These are phyloP conservation scores for Leucogyrophana mollusca DNA, from an alignment of 768 basidiomycete genomes.

Conservation along the genomic window DNA sequence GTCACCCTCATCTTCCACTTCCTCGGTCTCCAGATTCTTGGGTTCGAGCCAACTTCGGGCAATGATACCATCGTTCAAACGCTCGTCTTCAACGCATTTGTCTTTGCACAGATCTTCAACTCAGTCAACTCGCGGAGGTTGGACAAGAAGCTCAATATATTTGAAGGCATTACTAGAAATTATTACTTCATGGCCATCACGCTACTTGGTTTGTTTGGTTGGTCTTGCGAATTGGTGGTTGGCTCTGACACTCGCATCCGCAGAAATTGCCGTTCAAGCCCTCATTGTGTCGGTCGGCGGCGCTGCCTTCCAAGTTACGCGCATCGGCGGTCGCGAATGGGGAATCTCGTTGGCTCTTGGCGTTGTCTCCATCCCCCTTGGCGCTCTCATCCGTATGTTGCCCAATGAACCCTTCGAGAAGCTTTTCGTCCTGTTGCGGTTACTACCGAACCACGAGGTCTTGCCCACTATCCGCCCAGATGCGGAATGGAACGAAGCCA, in stretches of 20 bases:
- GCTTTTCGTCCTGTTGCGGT: constrained; percentile 48
- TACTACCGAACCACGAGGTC: constrained; percentile 63
- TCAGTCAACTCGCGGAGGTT: constrained; percentile 89
- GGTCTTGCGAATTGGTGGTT: neutral
- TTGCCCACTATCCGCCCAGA: constrained; percentile 67
- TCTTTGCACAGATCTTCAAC: constrained; percentile 97
- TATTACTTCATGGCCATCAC: constrained; percentile 85
- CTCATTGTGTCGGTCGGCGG: constrained; percentile 91
- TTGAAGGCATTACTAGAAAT: constrained; percentile 78
- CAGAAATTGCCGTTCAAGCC: constrained; percentile 86
- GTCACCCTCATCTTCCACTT: constrained; percentile 92
- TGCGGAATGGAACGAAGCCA: constrained; percentile 72
- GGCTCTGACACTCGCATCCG: constrained; percentile 5
- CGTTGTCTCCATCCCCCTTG: constrained; percentile 83
- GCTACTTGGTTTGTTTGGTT: constrained; percentile 61
- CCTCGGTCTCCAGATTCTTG: constrained; percentile 70
- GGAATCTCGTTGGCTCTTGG: constrained; percentile 90
- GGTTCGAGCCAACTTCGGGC: constrained; percentile 36
- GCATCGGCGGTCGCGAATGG: constrained; percentile 84
- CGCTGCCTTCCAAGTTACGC: constrained; percentile 86
- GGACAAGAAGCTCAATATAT: constrained; percentile 85
- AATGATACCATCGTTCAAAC: constrained; percentile 63
- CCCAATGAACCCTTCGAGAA: constrained; percentile 81
- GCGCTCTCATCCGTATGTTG: constrained; percentile 72
- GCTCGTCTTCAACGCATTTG: constrained; percentile 96